These are phyloP conservation scores for Chrysosporium queenslandicum DNA, from an alignment of 2,329 filamentous ascomycete species.

Conservation along the genomic window DNA sequence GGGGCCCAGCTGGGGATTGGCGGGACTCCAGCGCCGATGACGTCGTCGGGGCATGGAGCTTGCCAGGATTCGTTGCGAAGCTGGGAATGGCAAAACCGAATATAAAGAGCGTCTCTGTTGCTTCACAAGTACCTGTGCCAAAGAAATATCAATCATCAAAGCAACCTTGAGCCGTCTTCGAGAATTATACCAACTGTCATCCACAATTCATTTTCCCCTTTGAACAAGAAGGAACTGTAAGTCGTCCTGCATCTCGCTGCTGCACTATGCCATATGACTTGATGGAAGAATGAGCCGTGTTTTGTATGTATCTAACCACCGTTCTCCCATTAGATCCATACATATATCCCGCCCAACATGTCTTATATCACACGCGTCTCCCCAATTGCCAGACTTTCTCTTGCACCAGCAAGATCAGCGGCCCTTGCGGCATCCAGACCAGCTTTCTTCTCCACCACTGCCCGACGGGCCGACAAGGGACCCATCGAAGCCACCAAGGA, in stretches of 20 bases:
- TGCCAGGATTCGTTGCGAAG: conserved; percentile 6
- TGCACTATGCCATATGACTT: no score
- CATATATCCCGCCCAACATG: conserved; percentile 21
- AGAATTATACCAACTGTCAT: no score
- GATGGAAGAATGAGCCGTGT: no score
- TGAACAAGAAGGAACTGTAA: background rate
- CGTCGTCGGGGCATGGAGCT: conserved; percentile 3
- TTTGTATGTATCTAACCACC: background rate
- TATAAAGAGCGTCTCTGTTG: background rate
- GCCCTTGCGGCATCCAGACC: conserved; percentile 18
- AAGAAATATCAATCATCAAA: background rate
- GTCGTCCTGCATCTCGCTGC: no score
- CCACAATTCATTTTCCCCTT: conserved; percentile 17
- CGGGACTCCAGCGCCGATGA: background rate
- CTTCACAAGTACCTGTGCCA: background rate
- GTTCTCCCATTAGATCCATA: background rate
- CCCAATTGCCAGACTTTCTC: conserved; percentile 23
- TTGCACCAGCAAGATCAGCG: conserved; percentile 15
- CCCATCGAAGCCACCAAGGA: conserved; percentile 49
- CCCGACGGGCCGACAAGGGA: conserved; percentile 38
- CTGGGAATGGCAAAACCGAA: background rate
- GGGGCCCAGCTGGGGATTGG: background rate
- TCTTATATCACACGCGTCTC: conserved; percentile 30
- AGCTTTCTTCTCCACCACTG: conserved; percentile 44
- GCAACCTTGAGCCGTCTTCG: no score